Percentiles rank a stretch among this genome's conserved stretches.
Conservation (phyloP, 768 basidiomycete species). For the Lentinula sp. region DNA sequence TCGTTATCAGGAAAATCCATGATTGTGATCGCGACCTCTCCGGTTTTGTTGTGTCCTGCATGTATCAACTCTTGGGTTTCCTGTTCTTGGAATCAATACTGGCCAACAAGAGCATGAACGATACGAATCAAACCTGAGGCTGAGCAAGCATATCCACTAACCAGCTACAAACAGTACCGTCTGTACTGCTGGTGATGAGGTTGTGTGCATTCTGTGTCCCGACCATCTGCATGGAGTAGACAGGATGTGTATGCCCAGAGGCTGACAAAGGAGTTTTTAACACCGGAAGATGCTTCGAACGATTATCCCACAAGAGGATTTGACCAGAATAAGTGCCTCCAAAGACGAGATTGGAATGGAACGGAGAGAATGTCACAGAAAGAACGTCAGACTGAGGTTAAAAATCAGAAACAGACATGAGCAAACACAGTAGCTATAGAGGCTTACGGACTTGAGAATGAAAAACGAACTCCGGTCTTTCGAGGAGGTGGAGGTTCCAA, state of each 20-base stretch:
- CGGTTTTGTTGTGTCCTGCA: slow-evolving; percentile 91
- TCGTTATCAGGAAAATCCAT: slow-evolving; percentile 95
- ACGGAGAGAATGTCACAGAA: slow-evolving; percentile 94
- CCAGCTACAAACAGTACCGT: slow-evolving; percentile 97
- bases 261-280: slow-evolving; percentile 95
- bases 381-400: slow-evolving; percentile 87
- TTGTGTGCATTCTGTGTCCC: slow-evolving; percentile 99
- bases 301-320: slow-evolving; percentile 96
- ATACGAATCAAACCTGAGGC: slow-evolving; percentile 63
- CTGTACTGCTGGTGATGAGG: slow-evolving; percentile 92
- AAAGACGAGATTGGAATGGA: slow-evolving; percentile 94
- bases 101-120: neutral
- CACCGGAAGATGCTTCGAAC: slow-evolving; percentile 93
- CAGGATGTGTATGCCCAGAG: slow-evolving; percentile 95
- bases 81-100: slow-evolving; percentile 28
- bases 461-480: slow-evolving; percentile 96
- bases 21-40: slow-evolving; percentile 91
- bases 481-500: slow-evolving; percentile 94
- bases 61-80: slow-evolving; percentile 92
- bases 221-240: slow-evolving; percentile 98
- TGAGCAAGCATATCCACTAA: slow-evolving; percentile 97
- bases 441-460: slow-evolving; percentile 80
- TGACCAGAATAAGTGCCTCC: slow-evolving; percentile 99
- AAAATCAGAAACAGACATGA: neutral
- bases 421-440: slow-evolving; percentile 2